phyloP scores from a whole-genome alignment of 345 rosid genomes.

The Murraya koenigii region DNA sequence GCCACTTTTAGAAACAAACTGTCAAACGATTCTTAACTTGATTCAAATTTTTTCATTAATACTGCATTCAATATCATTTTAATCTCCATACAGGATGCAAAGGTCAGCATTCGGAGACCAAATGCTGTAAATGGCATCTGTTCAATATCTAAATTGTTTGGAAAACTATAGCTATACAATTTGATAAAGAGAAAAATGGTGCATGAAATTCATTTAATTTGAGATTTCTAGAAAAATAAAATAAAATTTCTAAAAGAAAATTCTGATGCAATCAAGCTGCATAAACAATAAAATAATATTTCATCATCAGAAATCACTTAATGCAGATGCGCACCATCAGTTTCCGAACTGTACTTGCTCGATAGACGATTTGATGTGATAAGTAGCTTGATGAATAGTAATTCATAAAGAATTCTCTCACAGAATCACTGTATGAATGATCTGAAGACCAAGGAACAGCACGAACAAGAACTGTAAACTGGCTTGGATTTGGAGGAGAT shows the following conservation, averaged over 20 bases:
- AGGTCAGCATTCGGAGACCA: neutral
- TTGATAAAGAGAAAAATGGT: neutral
- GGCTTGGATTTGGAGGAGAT: conserved; percentile 64
- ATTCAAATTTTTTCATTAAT: neutral
- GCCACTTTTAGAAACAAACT: neutral
- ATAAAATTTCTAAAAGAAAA: neutral
- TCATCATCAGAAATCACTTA: conserved; percentile 4
- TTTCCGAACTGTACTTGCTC: conserved; percentile 53
- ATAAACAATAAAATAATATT: neutral
- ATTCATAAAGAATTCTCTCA: conserved; percentile 54
- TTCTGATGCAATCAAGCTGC: neutral
- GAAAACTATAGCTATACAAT: neutral
- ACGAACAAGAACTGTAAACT: conserved; percentile 85
- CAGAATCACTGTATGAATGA: conserved; percentile 67
- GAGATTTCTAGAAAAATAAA: neutral
- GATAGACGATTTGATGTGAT: conserved; percentile 85
- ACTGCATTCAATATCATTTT: neutral
- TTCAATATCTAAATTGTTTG: neutral
- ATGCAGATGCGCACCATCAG: conserved; percentile 55
- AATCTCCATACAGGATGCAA: neutral
- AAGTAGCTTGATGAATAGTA: conserved; percentile 76
- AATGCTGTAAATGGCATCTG: neutral
- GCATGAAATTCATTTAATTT: neutral
- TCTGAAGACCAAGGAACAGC: conserved; percentile 67
- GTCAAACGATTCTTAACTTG: neutral